These are phyloP conservation scores for Aspergillus amoenus DNA, from an alignment of 2,329 filamentous ascomycete genomes.

Conservation along the genomic window DNA sequence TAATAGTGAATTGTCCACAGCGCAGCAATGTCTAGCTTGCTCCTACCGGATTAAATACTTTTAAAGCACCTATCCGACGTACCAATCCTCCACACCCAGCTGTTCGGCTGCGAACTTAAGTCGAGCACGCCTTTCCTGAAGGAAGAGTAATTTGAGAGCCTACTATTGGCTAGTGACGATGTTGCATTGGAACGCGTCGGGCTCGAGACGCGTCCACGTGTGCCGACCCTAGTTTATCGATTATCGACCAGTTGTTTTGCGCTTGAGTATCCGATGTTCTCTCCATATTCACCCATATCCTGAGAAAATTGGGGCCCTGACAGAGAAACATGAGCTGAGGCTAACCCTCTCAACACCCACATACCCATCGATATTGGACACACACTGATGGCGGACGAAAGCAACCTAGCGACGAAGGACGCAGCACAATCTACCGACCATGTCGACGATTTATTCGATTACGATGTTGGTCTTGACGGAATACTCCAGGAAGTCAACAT, in stretches of 20 bases:
- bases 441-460: constrained; percentile 71
- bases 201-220: neutral
- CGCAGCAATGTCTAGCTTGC: too few relatives aligned
- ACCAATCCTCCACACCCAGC: too few relatives aligned
- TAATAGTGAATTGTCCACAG: too few relatives aligned
- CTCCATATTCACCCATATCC: neutral
- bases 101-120: too few relatives aligned
- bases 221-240: too few relatives aligned
- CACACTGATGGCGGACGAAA: constrained; percentile 10
- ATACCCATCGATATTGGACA: neutral
- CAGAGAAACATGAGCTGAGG: neutral
- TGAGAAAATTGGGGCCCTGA: neutral
- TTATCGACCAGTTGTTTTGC: neutral
- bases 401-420: constrained; percentile 13
- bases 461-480: constrained; percentile 62
- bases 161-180: too few relatives aligned
- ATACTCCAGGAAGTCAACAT: constrained; percentile 45
- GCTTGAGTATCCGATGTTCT: neutral
- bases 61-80: too few relatives aligned
- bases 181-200: neutral
- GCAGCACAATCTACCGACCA: constrained; percentile 42
- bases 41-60: too few relatives aligned
- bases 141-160: too few relatives aligned
- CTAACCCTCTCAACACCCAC: neutral
- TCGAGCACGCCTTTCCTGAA: too few relatives aligned